Evolutionary conservation across 2,329 filamentous ascomycete genomes (phyloP), one percentile per base, ranked within the genome.

Genomic region (Zymoseptoria ardabiliae): DNA sequence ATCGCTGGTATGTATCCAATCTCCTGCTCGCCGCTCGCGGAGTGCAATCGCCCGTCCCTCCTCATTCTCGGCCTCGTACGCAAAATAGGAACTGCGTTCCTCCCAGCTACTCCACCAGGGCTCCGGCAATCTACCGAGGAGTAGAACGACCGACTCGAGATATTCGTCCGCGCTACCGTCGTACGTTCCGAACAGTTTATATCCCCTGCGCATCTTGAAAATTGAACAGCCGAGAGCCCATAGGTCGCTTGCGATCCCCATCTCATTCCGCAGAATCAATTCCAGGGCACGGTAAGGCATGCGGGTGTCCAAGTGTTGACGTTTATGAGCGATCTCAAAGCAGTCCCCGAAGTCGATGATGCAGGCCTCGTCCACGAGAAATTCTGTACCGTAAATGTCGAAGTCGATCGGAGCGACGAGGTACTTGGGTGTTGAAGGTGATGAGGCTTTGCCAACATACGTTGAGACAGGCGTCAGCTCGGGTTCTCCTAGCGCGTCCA

Each of bases 101-200:
- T 60, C 58, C 60, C 60, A 62, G 10, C 3, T 8, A 13, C 35
- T 60, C 58, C 60, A 60, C 60, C 58, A 60, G n/a, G 54, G 52
- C 8, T 58, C 55, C 3, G 60, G 60, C 7, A 60, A 35, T 35
- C 53, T 58, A 20, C 60, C 60, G 19, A 54, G 53, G 50, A 55
- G 56, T 28, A 58, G 35, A 19, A 62, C 55, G 52, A 45, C 45
- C 50, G 60, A 52, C 35, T 41, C 21, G n/a, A 60, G 54, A 21
- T 58, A 55, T 41, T 58, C 55, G 54, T 62, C 60, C 23, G n/a
- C 35, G 4, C 20, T 49, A n/a, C 58, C 60, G 53, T 59, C 54
- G 25, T 58, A n/a, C 20, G 48, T 57, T 3, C 51, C 28, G 58
- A 62, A 62, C 28, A 60, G 20, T 9, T 49, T 54, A 17, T 58